A percentile compares a stretch with the other conserved stretches of the same genome.
These are phyloP conservation scores for Pelargonium australe DNA, from an alignment of 441 rosid species.

Conservation along the genomic window DNA sequence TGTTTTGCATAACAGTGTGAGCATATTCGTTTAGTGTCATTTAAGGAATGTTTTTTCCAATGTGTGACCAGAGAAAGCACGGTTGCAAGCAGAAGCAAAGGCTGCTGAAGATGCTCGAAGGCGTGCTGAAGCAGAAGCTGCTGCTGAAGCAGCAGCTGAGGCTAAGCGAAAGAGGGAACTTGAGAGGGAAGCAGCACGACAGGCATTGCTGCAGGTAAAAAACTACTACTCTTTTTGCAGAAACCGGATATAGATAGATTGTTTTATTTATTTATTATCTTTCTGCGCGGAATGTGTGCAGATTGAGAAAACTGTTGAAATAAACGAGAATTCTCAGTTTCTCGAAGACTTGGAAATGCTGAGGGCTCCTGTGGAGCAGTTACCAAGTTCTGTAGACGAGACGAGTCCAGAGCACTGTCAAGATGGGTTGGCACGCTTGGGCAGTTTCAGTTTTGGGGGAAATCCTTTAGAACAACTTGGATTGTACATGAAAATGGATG, in stretches of 20 bases:
- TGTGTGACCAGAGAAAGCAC: conserved; percentile 45
- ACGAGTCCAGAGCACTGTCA: conserved; percentile 45
- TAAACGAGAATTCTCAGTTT: conserved; percentile 59
- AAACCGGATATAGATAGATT: neutral
- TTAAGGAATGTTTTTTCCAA: conserved; percentile 4
- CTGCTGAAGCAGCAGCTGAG: conserved; percentile 62
- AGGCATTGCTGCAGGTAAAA: conserved; percentile 52
- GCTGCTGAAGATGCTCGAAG: conserved; percentile 67
- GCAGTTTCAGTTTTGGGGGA: conserved; percentile 51
- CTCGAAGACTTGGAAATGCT: conserved; percentile 70
- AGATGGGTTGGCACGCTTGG: conserved; percentile 36
- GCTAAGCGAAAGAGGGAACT: conserved; percentile 59
- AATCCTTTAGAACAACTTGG: conserved; percentile 67
- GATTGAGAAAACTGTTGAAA: conserved; percentile 79
- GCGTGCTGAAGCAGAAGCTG: conserved; percentile 31
- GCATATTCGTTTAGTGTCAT: neutral
- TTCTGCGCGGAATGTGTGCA: conserved; percentile 25
- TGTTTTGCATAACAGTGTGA: neutral
- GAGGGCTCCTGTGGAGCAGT: conserved; percentile 41
- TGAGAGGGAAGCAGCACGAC: conserved; percentile 68
- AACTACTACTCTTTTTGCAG: too few species aligned
- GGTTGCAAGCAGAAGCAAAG: conserved; percentile 54
- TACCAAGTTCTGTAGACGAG: conserved; percentile 51
- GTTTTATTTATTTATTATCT: neutral
- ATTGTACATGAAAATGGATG: conserved; percentile 60